Evolutionary conservation across 2,329 filamentous ascomycete genomes (phyloP), one percentile per base, ranked within the genome.

Genomic region (Beauveria bassiana): DNA sequence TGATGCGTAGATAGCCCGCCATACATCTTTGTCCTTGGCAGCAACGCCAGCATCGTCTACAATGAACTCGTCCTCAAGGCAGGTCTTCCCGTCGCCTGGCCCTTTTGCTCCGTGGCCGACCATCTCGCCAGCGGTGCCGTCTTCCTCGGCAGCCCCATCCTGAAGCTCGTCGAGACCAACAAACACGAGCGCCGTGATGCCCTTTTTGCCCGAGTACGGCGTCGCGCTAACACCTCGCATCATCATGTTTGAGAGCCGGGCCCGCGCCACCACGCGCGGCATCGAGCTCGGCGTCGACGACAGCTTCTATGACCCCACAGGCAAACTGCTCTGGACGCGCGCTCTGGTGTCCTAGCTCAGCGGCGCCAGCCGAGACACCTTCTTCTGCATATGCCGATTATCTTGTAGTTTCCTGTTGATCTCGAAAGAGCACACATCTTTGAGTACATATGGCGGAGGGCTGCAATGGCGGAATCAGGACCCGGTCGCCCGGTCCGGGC

Each of bases 261-360:
- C 24, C 5, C 9, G 40, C 38, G 57, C 57, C 14, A 47, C 47
- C 1, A 46, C 38, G 24, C 57, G 38, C 3, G 57, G 47, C 38
- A 59, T 59, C 40, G 57, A 51, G 57, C 43, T 59, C 31, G 47
- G 26, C 47, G 57, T 18, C 57, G 57, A 52, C 47, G 47, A 59
- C 45, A 51, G 47, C 47, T 31, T 42, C 47, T 38, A 52, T 26
- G 47, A 34, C n/a, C 40, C 49, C 18, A 20, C 22, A 49, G 57
- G 40, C 18, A 34, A 46, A 12, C 47, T 59, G 12, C 47, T 59
- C 16, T 59, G 57, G 47, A 52, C 49, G 26, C 47, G 57, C n/a
- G 47, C 47, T 4, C 22, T 10, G 6, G 6, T 59, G 38, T 47
- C 26, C 10, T 40, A 59, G 57, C 57, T 59, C 47, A 59, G 57